Evolutionary conservation across 2,329 filamentous ascomycete genomes (phyloP), one percentile per base, ranked within the genome.

Genomic region (Colletotrichum tropicicola): DNA sequence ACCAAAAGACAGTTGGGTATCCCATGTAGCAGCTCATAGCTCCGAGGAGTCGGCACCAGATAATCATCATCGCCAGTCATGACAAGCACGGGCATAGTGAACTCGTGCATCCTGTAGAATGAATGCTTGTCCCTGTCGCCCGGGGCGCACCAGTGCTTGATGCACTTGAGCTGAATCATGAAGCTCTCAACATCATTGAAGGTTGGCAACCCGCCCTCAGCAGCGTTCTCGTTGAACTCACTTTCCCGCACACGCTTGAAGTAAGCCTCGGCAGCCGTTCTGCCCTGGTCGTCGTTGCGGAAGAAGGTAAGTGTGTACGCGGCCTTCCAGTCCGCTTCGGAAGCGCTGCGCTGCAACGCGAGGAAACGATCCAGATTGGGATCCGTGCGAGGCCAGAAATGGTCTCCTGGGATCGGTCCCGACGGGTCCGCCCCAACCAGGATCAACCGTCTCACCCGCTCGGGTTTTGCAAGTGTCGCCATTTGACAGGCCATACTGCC

Each of bases 11-110:
- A 57, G 21, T 57, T 51, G 2, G 54, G 59, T 6, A 63, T 63
- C 21, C 53, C 39, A 30, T 58, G 15, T 35, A 59, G 19, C 6
- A 63, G 28, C 47, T 63, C 59, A 21, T 59, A 63, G n/a, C 59
- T 59, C n/a, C 52, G 30, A 4, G 53, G 52, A 1, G 59, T 63
- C 6, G 59, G 59, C 12, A 63, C 59, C 6, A 63, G 28, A 10
- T 58, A 57, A 39, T 63, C 59, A 15, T 63, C 54, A 5, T 63
- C 59, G 23, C 59, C 59, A 5, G 52, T 63, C 59, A 58, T 57
- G 15, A 63, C 59, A 4, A 63, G 54, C 21, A 59, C 59, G 9
- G 59, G 59, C 53, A 63, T 63, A 3, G 44, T 45, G 1, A 63
- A 19, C 39, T 63, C 59, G 21, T 25, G 19, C 5, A 63, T 19